A percentile compares a stretch with the other conserved stretches of the same genome.
These are phyloP conservation scores for Ilex aquifolium DNA, from an alignment of 257 asterid genomes.

Conservation along the genomic window DNA sequence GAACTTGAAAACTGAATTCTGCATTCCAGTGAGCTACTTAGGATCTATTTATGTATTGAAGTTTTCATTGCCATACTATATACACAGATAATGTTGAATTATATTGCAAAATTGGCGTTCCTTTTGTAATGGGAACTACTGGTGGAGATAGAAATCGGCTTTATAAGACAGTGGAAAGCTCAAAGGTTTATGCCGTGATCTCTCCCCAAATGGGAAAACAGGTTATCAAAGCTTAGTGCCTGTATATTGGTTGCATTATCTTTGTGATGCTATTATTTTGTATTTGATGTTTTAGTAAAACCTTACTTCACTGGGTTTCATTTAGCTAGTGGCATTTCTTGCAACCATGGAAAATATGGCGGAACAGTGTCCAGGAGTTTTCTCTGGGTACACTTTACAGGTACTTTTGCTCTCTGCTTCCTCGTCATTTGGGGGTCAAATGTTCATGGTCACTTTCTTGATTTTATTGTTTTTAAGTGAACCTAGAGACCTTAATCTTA, in stretches of 20 bases:
- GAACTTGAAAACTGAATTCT: no score
- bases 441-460: background rate
- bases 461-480: no score
- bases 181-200: conserved; percentile 80
- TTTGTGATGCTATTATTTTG: conserved; percentile 7
- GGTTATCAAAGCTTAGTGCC: conserved; percentile 33
- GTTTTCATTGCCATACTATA: background rate
- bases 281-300: conserved; percentile 4
- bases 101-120: conserved; percentile 88
- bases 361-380: conserved; percentile 92
- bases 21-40: no score
- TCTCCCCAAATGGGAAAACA: conserved; percentile 99
- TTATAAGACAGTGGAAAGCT: conserved; percentile 64
- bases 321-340: conserved; percentile 92
- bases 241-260: background rate
- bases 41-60: no score
- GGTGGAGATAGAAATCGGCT: conserved; percentile 94
- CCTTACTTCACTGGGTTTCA: conserved; percentile 9
- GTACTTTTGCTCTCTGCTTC: conserved; percentile 28
- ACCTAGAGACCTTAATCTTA: no score
- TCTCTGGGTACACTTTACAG: conserved; percentile 80
- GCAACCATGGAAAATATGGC: conserved; percentile 95
- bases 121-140: conserved; percentile 96
- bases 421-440: background rate
- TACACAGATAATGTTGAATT: conserved; percentile 71